phyloP scores from a whole-genome alignment of 495 filamentous ascomycete species.

The Hypoxylon fragiforme region DNA sequence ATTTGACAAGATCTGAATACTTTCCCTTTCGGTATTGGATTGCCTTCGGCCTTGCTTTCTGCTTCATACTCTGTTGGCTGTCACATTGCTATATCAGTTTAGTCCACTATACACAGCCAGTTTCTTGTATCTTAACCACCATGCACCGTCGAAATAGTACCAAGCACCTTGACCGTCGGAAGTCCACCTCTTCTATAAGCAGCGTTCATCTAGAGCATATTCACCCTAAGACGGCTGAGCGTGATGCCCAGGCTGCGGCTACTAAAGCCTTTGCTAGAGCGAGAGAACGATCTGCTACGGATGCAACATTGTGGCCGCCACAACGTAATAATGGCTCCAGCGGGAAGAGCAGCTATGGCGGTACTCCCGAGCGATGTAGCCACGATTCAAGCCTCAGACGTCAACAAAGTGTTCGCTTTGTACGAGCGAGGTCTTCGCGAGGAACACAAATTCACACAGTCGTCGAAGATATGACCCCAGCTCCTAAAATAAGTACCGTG shows the following conservation, averaged over 20 bases:
- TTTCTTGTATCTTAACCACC: not conserved
- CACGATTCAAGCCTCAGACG: slow-evolving; percentile 34
- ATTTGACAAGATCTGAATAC: slow-evolving; percentile 10
- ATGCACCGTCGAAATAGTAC: slow-evolving; percentile 36
- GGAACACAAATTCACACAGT: not conserved
- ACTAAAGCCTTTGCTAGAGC: slow-evolving; percentile 64
- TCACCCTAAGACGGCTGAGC: slow-evolving; percentile 58
- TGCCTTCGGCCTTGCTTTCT: not conserved
- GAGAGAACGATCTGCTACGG: slow-evolving; percentile 44
- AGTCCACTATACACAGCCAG: slow-evolving; percentile 1
- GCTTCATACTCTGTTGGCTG: not conserved
- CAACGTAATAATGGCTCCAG: slow-evolving; percentile 9
- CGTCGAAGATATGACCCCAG: not conserved
- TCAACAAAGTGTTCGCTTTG: slow-evolving; percentile 60
- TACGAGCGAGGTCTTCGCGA: slow-evolving; percentile 37
- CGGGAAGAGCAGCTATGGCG: not conserved
- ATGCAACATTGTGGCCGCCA: slow-evolving; percentile 38
- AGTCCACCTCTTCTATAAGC: slow-evolving; percentile 64
- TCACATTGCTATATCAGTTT: not conserved
- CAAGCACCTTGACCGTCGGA: slow-evolving; percentile 58
- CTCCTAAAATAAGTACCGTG: not conserved
- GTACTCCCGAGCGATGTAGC: slow-evolving; percentile 4
- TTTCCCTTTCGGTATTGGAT: slow-evolving; percentile 8
- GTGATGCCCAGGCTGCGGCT: slow-evolving; percentile 71
- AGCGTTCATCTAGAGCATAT: slow-evolving; percentile 52